Evolutionary conservation across 2,329 filamentous ascomycete genomes (phyloP).

Genomic region (Colletotrichum sp.): DNA sequence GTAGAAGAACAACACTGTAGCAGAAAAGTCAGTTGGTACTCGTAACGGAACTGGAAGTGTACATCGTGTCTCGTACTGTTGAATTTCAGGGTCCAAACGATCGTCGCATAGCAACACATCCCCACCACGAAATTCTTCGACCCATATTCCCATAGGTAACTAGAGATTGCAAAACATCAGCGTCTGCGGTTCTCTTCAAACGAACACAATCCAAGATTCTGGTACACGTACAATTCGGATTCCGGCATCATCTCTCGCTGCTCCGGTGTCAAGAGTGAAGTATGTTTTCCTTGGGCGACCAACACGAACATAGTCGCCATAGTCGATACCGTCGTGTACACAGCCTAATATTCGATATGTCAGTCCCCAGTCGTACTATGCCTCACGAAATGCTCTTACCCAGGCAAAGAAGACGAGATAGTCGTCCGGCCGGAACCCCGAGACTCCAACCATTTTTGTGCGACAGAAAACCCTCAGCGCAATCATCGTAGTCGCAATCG

Average conservation of each 20-base stretch:
- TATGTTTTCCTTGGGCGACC: constrained; percentile 32
- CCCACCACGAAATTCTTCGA: constrained; percentile 41
- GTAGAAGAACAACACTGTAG: constrained; percentile 40
- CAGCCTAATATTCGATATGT: background rate
- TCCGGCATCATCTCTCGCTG: constrained; percentile 33
- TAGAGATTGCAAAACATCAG: background rate
- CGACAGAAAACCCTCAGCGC: constrained; percentile 34
- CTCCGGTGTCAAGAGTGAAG: constrained; percentile 31
- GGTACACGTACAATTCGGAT: constrained; percentile 23
- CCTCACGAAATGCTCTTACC: constrained; percentile 17
- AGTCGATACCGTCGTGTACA: background rate
- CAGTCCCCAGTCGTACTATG: rapidly evolving
- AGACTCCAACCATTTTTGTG: constrained; percentile 34
- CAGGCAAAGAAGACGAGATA: constrained; percentile 33
- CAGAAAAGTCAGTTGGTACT: background rate
- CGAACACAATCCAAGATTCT: rapidly evolving
- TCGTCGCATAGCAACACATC: constrained; percentile 30
- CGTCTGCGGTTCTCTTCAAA: background rate
- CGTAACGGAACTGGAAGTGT: rapidly evolving
- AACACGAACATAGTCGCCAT: constrained; percentile 26
- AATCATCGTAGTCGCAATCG: constrained; percentile 34
- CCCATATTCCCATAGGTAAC: constrained; percentile 29
- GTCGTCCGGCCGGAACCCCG: constrained; percentile 36
- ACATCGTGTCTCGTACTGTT: constrained; percentile 27
- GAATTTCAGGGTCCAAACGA: constrained; percentile 44